Evolutionary conservation across 2,329 filamentous ascomycete species (phyloP).

Genomic region (Chalara sp.): DNA sequence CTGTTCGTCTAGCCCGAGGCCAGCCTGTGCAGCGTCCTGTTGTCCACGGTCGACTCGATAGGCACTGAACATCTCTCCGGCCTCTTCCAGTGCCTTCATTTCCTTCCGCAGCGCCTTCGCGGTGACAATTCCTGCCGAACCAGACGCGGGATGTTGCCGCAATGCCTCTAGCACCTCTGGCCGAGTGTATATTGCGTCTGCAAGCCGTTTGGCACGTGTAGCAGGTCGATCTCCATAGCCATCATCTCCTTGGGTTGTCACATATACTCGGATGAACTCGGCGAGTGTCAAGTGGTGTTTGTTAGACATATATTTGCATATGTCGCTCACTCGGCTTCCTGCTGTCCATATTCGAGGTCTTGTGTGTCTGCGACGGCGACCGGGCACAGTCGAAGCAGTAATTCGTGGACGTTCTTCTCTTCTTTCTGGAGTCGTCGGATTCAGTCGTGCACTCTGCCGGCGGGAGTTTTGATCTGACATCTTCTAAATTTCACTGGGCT

Average conservation of each 20-base stretch:
- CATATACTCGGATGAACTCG: background rate
- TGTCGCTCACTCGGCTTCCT: too few species aligned
- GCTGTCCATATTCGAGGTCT: too few species aligned
- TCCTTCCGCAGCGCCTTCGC: background rate
- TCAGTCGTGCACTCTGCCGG: too few species aligned
- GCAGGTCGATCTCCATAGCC: background rate
- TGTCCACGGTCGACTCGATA: constrained; percentile 1
- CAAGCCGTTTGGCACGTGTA: constrained; percentile 1
- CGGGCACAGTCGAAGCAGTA: too few species aligned
- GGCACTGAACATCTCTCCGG: constrained; percentile 1
- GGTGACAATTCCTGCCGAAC: background rate
- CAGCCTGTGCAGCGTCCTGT: background rate
- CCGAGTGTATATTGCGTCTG: background rate
- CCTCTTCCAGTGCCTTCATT: background rate
- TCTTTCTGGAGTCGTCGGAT: too few species aligned
- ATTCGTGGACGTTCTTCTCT: too few species aligned
- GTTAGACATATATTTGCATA: too few species aligned
- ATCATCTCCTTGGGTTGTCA: background rate
- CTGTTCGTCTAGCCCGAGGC: background rate
- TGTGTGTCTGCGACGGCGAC: too few species aligned
- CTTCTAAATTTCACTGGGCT: too few species aligned
- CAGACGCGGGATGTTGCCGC: background rate
- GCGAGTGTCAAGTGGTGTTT: too few species aligned
- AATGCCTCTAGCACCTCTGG: background rate
- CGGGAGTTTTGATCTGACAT: too few species aligned